Base-by-base conservation (phyloP, 2,329 filamentous ascomycete species). In the Rutstroemia sp. region DNA sequence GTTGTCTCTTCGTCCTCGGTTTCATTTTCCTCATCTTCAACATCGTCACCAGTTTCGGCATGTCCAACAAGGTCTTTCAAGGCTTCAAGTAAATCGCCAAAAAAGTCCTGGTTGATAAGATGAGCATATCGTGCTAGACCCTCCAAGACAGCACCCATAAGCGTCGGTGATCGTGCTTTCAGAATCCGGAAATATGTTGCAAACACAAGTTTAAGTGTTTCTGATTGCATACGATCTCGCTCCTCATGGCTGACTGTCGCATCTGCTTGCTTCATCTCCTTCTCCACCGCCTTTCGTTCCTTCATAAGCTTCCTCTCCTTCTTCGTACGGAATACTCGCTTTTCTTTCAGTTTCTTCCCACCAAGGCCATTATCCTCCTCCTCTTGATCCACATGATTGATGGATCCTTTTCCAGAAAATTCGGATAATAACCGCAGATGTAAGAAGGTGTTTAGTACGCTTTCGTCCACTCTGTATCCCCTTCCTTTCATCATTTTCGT, bases 91-190 rank as follows among this genome's bases (percentile, higher is more conserved):
- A 99, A 79, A 69, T 99, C 94, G 27, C 92, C 94, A 66, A 99
- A 99, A 76, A 99, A 97, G 69, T 99, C 90, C 69, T 99, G 91
- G 74, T 99, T 99, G 78, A 99, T 99, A 58, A 99, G 80, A 70
- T 96, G 94, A 3, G 92, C 86, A 69, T 95, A 99, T 69, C 91
- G 91, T 51, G 92, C 92, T 21, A 99, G 76, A 27, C 94, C 94
- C 75, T 97, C 94, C 5, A 99, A 80, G 0, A 96, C 92, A 14
- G 92, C 92, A n/a, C 94, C 94, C 89, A 96, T 97, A 17, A 99
- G 81, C 63, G 87, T 83, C 14, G 89, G 86, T 23, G 83, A 80
- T 25, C 91, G 84, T 54, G 84, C 78, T 75, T 97, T 97, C 45
- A 99, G 76, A 54, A 97, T 92, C 52, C 92, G 87, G 73, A 99